Conservation (phyloP, 2,329 filamentous ascomycete species). For the Spiromastix sp. region DNA sequence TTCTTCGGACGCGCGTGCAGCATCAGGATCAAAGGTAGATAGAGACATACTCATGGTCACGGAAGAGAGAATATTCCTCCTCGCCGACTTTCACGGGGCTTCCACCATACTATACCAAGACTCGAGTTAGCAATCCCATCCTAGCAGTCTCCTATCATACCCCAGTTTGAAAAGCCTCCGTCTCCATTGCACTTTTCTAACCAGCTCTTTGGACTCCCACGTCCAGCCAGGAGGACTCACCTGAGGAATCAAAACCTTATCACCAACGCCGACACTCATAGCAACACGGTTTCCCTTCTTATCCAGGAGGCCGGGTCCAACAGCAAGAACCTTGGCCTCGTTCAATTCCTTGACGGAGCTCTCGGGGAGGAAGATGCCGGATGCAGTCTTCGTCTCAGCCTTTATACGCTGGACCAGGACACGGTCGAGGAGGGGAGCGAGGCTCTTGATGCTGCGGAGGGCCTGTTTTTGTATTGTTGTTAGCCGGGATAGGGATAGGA, state of each 20-base stretch:
- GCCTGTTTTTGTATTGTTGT: constrained; percentile 29
- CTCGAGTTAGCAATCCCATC: too few species aligned
- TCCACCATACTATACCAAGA: constrained; percentile 63
- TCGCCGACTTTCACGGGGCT: constrained; percentile 95
- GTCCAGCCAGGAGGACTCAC: constrained; percentile 40
- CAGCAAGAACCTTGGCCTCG: constrained; percentile 90
- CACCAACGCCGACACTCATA: constrained; percentile 72
- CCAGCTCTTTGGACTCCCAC: not conserved
- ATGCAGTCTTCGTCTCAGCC: constrained; percentile 90
- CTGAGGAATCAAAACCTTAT: constrained; percentile 93
- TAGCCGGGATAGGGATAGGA: constrained; percentile 1
- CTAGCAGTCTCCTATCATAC: too few species aligned
- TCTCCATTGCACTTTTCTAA: too few species aligned
- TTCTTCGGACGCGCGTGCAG: not conserved
- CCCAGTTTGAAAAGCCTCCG: too few species aligned
- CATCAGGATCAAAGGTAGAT: too few species aligned
- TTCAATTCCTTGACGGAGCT: constrained; percentile 96
- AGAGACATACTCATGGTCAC: constrained; percentile 84
- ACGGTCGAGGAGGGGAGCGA: constrained; percentile 92
- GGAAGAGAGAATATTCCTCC: constrained; percentile 91
- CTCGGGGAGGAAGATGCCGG: constrained; percentile 96
- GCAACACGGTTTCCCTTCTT: constrained; percentile 80
- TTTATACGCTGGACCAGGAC: constrained; percentile 97
- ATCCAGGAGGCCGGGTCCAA: constrained; percentile 80
- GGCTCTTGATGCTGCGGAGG: constrained; percentile 89